Percentiles rank a stretch among this genome's conserved stretches.
Evolutionary conservation across 345 rosid species (phyloP).

Genomic region (Citrus hindsii): DNA sequence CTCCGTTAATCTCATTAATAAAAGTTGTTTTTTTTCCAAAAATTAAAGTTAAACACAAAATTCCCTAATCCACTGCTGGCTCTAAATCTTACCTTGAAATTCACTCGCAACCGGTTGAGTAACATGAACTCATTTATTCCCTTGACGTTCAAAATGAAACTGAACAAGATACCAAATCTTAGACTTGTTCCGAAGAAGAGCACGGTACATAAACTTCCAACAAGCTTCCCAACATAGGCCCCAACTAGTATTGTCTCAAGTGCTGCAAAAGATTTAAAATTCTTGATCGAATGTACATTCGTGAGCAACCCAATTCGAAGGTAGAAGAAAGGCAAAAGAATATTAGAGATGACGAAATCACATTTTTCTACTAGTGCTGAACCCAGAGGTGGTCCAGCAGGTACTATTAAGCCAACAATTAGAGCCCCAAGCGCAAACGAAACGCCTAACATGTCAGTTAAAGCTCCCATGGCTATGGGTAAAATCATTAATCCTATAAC

Average conservation of each 20-base stretch:
- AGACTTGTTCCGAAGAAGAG: background rate
- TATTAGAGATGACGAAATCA: constrained; percentile 18
- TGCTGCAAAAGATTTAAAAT: background rate
- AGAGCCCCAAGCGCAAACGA: constrained; percentile 13
- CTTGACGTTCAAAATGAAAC: constrained; percentile 21
- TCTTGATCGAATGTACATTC: background rate
- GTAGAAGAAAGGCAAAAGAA: constrained; percentile 28
- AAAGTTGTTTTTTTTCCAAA: no score
- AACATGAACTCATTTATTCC: constrained; percentile 18
- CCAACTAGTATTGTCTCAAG: background rate
- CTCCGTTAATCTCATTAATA: no score
- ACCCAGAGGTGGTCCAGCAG: constrained; percentile 34
- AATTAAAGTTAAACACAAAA: no score
- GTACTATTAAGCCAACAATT: constrained; percentile 20
- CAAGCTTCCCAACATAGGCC: constrained; percentile 5
- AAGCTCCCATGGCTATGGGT: constrained; percentile 1
- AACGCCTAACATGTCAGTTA: constrained; percentile 12
- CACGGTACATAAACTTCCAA: constrained; percentile 8
- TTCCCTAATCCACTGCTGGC: background rate
- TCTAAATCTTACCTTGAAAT: background rate
- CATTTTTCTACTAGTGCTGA: constrained; percentile 20
- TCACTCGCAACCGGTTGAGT: background rate
- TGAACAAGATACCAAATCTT: constrained; percentile 20
- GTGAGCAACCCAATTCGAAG: constrained; percentile 9
- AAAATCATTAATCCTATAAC: background rate